These are phyloP conservation scores for Passalora sequoiae DNA, from an alignment of 2,329 filamentous ascomycete genomes.

Conservation along the genomic window DNA sequence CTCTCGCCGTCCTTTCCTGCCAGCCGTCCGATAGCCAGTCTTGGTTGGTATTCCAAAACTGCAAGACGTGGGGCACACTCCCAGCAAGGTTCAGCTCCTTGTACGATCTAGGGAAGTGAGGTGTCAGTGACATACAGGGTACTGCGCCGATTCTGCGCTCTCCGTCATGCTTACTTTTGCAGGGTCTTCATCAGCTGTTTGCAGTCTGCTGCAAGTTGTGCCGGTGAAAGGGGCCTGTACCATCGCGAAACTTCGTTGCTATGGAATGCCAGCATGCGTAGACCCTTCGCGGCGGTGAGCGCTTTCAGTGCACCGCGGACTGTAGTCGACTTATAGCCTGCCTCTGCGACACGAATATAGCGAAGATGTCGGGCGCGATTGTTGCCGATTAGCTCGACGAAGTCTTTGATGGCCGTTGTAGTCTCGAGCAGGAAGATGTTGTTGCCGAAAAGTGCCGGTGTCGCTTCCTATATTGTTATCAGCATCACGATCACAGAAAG, in stretches of 20 bases:
- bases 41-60: too few species aligned
- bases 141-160: too few species aligned
- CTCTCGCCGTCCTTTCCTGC: too few species aligned
- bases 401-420: not conserved
- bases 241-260: not conserved
- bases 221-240: not conserved
- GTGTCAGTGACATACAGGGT: too few species aligned
- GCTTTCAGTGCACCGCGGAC: slow-evolving; percentile 1
- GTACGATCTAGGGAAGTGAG: too few species aligned
- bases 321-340: not conserved
- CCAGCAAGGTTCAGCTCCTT: too few species aligned
- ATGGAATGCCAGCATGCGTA: slow-evolving; percentile 7
- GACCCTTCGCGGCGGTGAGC: slow-evolving; percentile 5
- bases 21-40: too few species aligned
- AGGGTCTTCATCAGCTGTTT: slow-evolving; percentile 4
- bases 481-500: slow-evolving; percentile 3
- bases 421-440: slow-evolving; percentile 7
- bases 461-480: slow-evolving; percentile 19
- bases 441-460: slow-evolving; percentile 4
- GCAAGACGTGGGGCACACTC: too few species aligned
- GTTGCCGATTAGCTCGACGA: not conserved
- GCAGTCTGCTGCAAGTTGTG: not conserved
- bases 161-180: too few species aligned
- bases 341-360: slow-evolving; percentile 1
- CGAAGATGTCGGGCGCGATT: slow-evolving; percentile 6